Percentiles rank a stretch among this genome's conserved stretches.
phyloP scores from a whole-genome alignment of 2,329 filamentous ascomycete genomes.

The Thyridium curvatum region DNA sequence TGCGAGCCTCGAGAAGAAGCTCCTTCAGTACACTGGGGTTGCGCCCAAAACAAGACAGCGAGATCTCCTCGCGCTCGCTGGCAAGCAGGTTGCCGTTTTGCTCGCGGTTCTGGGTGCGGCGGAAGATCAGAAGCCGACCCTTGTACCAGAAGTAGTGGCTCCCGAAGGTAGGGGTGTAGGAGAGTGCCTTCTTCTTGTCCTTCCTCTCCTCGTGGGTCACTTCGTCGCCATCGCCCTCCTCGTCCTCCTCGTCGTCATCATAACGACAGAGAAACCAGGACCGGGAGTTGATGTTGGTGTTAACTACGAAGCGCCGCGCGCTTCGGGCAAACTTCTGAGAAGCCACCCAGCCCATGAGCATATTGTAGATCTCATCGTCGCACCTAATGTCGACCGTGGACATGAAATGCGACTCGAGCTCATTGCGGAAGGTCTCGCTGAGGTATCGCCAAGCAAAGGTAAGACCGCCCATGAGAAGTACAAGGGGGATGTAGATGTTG shows the following conservation, averaged over 20 bases:
- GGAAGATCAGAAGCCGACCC: slow-evolving; percentile 50
- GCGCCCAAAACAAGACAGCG: slow-evolving; percentile 55
- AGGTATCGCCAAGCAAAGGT: slow-evolving; percentile 48
- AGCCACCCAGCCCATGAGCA: slow-evolving; percentile 65
- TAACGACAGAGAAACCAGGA: slow-evolving; percentile 40
- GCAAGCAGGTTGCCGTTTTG: slow-evolving; percentile 28
- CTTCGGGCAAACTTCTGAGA: slow-evolving; percentile 53
- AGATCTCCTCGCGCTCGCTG: slow-evolving; percentile 53
- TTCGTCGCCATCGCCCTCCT: slow-evolving; percentile 28
- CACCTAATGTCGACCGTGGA: slow-evolving; percentile 60
- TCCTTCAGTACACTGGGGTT: slow-evolving; percentile 55
- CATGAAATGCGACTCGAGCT: slow-evolving; percentile 51
- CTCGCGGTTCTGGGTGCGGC: slow-evolving; percentile 42
- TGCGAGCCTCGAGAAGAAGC: slow-evolving; percentile 52
- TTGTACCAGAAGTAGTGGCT: slow-evolving; percentile 65
- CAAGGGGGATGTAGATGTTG: slow-evolving; percentile 53
- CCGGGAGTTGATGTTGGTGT: slow-evolving; percentile 52
- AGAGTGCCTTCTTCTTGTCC: slow-evolving; percentile 40
- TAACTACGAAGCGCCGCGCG: slow-evolving; percentile 58
- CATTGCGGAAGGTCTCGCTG: slow-evolving; percentile 36
- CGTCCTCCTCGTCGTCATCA: slow-evolving; percentile 38
- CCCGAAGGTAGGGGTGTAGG: slow-evolving; percentile 63
- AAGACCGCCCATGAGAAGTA: slow-evolving; percentile 43
- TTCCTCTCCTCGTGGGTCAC: slow-evolving; percentile 5
- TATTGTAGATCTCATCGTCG: slow-evolving; percentile 69